Evolutionary conservation across 352 stramenopile species (phyloP).

Genomic region (Globisporangium cederbergense): DNA sequence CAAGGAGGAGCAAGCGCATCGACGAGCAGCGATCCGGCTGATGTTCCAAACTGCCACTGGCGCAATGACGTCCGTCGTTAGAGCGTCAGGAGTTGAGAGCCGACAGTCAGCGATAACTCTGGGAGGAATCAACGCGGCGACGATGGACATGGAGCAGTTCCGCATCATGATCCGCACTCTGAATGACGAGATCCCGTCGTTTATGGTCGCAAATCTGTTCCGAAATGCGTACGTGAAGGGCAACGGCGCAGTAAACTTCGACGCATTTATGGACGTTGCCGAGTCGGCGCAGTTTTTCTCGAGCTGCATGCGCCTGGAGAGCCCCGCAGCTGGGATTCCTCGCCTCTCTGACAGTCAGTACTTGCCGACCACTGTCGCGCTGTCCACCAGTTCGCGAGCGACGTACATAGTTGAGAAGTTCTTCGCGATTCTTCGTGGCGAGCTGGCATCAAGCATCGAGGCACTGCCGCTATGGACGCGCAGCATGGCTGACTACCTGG

Average conservation of each 20-base stretch:
- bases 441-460: constrained; percentile 35
- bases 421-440: constrained; percentile 45
- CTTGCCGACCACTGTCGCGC: constrained; percentile 23
- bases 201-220: constrained; percentile 59
- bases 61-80: neutral
- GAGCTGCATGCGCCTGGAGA: constrained; percentile 76
- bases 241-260: constrained; percentile 82
- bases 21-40: constrained; percentile 82
- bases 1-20: constrained; percentile 90
- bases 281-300: constrained; percentile 88
- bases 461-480: constrained; percentile 54
- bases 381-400: constrained; percentile 46
- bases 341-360: constrained; percentile 23
- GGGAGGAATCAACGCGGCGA: constrained; percentile 20
- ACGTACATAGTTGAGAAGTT: constrained; percentile 50
- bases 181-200: constrained; percentile 71
- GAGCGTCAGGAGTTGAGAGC: neutral
- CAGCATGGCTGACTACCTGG: constrained; percentile 43
- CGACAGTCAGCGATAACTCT: neutral
- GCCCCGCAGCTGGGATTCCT: constrained; percentile 41
- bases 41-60: constrained; percentile 90
- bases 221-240: constrained; percentile 58
- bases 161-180: constrained; percentile 81
- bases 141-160: constrained; percentile 92
- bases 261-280: constrained; percentile 84